phyloP scores from a whole-genome alignment of 495 filamentous ascomycete species.

The Massariosphaeria phaeospora region DNA sequence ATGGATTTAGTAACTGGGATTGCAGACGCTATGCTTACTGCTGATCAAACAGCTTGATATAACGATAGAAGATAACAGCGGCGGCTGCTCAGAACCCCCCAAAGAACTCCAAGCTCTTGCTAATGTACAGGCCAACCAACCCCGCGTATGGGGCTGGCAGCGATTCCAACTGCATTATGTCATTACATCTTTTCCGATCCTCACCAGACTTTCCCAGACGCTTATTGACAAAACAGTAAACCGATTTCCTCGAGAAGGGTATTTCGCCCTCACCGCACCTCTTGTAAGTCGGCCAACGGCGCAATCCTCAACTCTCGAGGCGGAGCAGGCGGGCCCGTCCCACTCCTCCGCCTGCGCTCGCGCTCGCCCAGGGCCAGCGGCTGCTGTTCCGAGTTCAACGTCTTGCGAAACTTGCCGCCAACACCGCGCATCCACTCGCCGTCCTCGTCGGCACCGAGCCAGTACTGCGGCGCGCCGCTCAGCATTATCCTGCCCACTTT shows the following conservation, averaged over 20 bases:
- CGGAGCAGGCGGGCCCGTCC: constrained; percentile 56
- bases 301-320: constrained; percentile 21
- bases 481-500: constrained; percentile 70
- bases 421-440: constrained; percentile 56
- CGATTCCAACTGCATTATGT: no score
- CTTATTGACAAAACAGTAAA: not conserved
- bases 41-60: no score
- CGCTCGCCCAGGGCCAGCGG: constrained; percentile 54
- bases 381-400: constrained; percentile 18
- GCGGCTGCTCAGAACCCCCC: no score
- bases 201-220: not conserved
- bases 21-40: no score
- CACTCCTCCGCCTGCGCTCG: constrained; percentile 62
- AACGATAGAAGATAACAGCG: no score
- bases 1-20: no score
- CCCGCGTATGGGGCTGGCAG: no score
- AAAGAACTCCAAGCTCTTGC: no score
- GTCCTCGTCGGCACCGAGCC: constrained; percentile 58
- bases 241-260: not conserved
- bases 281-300: constrained; percentile 19
- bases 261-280: constrained; percentile 17
- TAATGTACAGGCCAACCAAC: no score
- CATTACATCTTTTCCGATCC: constrained; percentile 8
- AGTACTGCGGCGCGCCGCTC: constrained; percentile 63
- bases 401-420: constrained; percentile 50